Evolutionary conservation across 1,284 basidiomycete genomes (phyloP).

Genomic region (Salmacisia buchloeana): DNA sequence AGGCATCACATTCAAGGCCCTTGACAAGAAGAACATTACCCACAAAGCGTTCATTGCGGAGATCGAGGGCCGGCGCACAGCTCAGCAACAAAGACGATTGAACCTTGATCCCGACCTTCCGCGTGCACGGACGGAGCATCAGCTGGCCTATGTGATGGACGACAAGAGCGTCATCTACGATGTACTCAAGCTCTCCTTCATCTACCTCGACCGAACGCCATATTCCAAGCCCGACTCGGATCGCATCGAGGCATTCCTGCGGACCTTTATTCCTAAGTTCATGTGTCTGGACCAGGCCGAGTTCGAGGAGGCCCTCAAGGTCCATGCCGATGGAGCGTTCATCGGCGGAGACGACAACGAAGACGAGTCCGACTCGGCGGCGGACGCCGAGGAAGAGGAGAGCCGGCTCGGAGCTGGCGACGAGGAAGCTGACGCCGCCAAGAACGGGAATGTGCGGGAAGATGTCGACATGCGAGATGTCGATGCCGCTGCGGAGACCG

Average conservation of each 20-base stretch:
- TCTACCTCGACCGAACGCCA: constrained; percentile 74
- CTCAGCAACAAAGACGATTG: constrained; percentile 59
- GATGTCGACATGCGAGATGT: neutral
- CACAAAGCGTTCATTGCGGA: constrained; percentile 82
- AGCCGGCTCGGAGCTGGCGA: neutral
- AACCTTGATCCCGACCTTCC: constrained; percentile 39
- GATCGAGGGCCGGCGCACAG: constrained; percentile 71
- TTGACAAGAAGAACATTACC: constrained; percentile 93
- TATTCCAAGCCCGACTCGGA: constrained; percentile 74
- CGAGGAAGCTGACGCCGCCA: constrained; percentile 25
- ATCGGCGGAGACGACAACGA: constrained; percentile 59
- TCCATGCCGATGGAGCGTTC: constrained; percentile 58
- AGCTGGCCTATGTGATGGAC: constrained; percentile 73
- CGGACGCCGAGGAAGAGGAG: constrained; percentile 49
- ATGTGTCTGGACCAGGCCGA: constrained; percentile 68
- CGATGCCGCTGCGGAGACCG: constrained; percentile 15
- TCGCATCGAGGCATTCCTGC: constrained; percentile 76
- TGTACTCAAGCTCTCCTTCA: constrained; percentile 78
- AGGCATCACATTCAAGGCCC: constrained; percentile 85
- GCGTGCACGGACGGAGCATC: constrained; percentile 52
- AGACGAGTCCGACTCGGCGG: constrained; percentile 52
- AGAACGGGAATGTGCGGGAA: constrained; percentile 7
- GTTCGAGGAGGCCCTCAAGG: constrained; percentile 36
- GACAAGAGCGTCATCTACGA: constrained; percentile 80
- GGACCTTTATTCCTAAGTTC: constrained; percentile 75